Base-by-base conservation (phyloP, 805 yeast genomes). In the Wickerhamiella spandovensis region DNA sequence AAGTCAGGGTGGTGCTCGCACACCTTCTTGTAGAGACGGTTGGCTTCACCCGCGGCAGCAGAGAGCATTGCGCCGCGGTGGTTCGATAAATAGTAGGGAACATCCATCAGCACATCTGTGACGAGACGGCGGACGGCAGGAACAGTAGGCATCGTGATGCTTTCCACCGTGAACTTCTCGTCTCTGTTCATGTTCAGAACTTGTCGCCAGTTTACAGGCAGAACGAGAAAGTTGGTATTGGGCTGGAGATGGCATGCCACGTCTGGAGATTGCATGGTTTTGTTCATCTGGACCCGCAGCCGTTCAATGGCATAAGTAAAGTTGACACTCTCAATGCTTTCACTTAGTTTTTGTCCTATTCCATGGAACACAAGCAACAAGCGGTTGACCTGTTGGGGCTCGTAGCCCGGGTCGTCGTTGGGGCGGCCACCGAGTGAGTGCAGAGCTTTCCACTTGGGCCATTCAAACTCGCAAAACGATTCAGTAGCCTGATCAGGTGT, bases 131-230 rank as follows among this genome's bases (percentile, higher is more conserved):
- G 71, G 32, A 90, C 66, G 0, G 95, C 80, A 43, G 77, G 76
- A 20, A 88, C 80, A 0, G 92, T 89, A 51, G 81, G 82, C 4
- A 87, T 77, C 23, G 87, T 85, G 44, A 92, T 75, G 52, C 85
- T 84, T 1, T 77, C 66, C 38, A 90, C 67, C 0, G 82, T 72
- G 0, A 94, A 92, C 13, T 48, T 46, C 8, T 49, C 22, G 25
- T 52, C 57, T 10, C 39, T 48, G 9, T 50, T 54, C 72, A 57
- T 71, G 61, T 30, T 62, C 15, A 70, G 53, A 48, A 77, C 78
- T 54, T 84, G 82, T 51, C 98, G 73, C 98, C 98, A 90, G 28
- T 90, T 77, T 38, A 90, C 81, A 0, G 98, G 97, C 20, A 90
- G 69, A 5, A 68, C 60, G 46, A 67, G 53, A n/a, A 58, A 56